Evolutionary conservation across 139 green algal species (phyloP), one percentile per base, ranked within the genome.

Genomic region (Astrephomene gubernaculifera): DNA sequence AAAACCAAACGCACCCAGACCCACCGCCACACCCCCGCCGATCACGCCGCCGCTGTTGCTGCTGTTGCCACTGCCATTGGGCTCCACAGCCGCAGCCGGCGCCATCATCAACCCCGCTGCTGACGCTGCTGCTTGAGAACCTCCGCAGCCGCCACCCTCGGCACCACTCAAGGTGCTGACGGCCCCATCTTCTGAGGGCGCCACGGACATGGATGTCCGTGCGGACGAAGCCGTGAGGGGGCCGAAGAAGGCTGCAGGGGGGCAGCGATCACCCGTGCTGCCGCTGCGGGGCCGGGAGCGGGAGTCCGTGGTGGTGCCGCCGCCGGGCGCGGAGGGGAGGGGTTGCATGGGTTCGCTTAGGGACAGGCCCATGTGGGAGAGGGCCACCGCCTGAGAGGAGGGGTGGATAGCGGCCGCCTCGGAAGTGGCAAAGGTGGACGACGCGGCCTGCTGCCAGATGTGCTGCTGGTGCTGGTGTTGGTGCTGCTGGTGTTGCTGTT

Each of bases 141-240:
- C 61, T 29, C 17, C 7, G 14, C 6, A 9, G 3, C n/a, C 7
- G 39, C 68, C 25, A 9, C 36, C 36, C 35, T 33, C 75, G 4
- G 24, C n/a, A 6, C 41, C 60, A 43, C 60, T 65, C 31, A 19
- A 57, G 43, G 9, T 44, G 60, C 60, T 73, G 27, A 22, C 29
- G 17, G 39, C 39, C 39, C 78, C 78, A 44, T 84, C 78, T n/a
- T 84, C 78, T 22, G 78, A 84, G 24, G 78, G 43, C 19, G 78
- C 43, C 5, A 84, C 41, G 4, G 78, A 84, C 31, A 39, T 39
- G 0, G 61, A 65, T 0, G 78, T 84, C 21, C 78, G 78, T 21
- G 35, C n/a, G 9, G 78, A 75, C n/a, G 78, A 67, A 4, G 60
- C 35, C 21, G 78, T 65, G 8, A 84, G 41, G 10, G 43, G n/a